A percentile compares a stretch with the other conserved stretches of the same genome.
These are phyloP conservation scores for Aspergillus pseudoviridinutans DNA, from an alignment of 2,329 filamentous ascomycete genomes.

Conservation along the genomic window DNA sequence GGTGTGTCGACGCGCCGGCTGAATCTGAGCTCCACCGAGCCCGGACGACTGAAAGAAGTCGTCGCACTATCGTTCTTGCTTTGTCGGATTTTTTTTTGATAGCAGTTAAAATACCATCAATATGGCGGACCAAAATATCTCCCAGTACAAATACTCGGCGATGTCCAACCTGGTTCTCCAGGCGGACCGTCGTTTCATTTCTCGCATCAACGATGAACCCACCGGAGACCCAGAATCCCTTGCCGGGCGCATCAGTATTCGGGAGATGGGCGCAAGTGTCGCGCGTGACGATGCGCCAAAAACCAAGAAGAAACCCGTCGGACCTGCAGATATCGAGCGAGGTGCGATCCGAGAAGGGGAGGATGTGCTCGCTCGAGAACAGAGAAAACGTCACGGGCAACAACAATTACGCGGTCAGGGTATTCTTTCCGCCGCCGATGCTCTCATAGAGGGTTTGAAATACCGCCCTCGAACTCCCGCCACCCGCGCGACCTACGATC, in stretches of 20 bases:
- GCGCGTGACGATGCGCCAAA: slow-evolving; percentile 76
- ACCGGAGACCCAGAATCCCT: slow-evolving; percentile 97
- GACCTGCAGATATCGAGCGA: slow-evolving; percentile 66
- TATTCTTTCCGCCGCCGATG: slow-evolving; percentile 77
- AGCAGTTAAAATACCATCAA: slow-evolving; percentile 26
- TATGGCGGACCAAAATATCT: slow-evolving; percentile 74
- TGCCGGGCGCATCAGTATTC: slow-evolving; percentile 86
- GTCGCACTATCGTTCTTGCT: slow-evolving; percentile 21
- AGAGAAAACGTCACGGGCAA: slow-evolving; percentile 75
- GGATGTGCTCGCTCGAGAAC: slow-evolving; percentile 77
- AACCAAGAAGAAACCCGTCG: slow-evolving; percentile 67
- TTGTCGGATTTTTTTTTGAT: slow-evolving; percentile 12
- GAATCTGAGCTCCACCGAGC: slow-evolving; percentile 32
- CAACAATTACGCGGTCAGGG: slow-evolving; percentile 67
- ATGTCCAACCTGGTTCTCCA: slow-evolving; percentile 99
- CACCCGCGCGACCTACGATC: slow-evolving; percentile 87
- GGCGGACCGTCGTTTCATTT: slow-evolving; percentile 94
- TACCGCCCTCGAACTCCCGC: slow-evolving; percentile 89
- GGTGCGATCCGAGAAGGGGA: slow-evolving; percentile 74
- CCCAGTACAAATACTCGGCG: slow-evolving; percentile 97
- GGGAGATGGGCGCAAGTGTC: slow-evolving; percentile 87
- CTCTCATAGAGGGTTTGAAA: slow-evolving; percentile 82
- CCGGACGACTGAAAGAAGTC: slow-evolving; percentile 22
- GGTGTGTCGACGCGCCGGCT: slow-evolving; percentile 31
- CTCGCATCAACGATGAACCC: slow-evolving; percentile 86